These are phyloP conservation scores for Pseudogymnoascus sp. DNA, from an alignment of 2,329 filamentous ascomycete species.

Conservation along the genomic window DNA sequence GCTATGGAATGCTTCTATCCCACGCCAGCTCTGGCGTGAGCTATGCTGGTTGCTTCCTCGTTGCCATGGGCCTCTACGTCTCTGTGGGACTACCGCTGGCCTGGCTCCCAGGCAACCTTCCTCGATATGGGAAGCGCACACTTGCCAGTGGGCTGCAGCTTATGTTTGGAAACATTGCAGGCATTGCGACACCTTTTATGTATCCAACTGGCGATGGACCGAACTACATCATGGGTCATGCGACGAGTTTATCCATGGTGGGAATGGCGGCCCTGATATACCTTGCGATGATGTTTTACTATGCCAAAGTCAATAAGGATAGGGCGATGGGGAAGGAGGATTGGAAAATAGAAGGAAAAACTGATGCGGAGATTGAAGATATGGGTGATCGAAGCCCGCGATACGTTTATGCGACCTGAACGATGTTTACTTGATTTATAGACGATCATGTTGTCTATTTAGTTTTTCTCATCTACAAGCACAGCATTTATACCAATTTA, in stretches of 20 bases:
- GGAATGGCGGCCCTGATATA: constrained; percentile 26
- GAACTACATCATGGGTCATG: constrained; percentile 41
- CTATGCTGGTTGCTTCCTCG: constrained; percentile 53
- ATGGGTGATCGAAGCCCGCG: constrained; percentile 35
- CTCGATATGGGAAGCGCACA: constrained; percentile 53
- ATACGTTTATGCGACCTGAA: constrained; percentile 17
- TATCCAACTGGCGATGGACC: constrained; percentile 38
- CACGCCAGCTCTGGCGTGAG: constrained; percentile 42
- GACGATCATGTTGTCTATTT: neutral
- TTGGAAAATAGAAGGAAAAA: constrained; percentile 33
- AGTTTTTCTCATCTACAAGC: neutral
- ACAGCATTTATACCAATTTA: constrained; percentile 6
- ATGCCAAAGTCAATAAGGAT: constrained; percentile 29
- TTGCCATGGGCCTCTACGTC: constrained; percentile 49
- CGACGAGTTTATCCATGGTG: constrained; percentile 42
- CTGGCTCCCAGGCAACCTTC: constrained; percentile 43
- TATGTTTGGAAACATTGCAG: constrained; percentile 49
- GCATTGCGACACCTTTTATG: constrained; percentile 52
- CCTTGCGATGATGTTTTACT: constrained; percentile 24
- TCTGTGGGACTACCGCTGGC: constrained; percentile 26
- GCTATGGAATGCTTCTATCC: constrained; percentile 49
- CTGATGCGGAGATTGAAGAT: constrained; percentile 33
- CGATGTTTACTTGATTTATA: neutral
- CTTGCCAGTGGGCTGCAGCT: constrained; percentile 51
- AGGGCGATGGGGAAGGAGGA: constrained; percentile 32